A percentile compares a stretch with the other conserved stretches of the same genome.
Evolutionary conservation across 768 basidiomycete species (phyloP).

Genomic region (Mycena chlorophos): DNA sequence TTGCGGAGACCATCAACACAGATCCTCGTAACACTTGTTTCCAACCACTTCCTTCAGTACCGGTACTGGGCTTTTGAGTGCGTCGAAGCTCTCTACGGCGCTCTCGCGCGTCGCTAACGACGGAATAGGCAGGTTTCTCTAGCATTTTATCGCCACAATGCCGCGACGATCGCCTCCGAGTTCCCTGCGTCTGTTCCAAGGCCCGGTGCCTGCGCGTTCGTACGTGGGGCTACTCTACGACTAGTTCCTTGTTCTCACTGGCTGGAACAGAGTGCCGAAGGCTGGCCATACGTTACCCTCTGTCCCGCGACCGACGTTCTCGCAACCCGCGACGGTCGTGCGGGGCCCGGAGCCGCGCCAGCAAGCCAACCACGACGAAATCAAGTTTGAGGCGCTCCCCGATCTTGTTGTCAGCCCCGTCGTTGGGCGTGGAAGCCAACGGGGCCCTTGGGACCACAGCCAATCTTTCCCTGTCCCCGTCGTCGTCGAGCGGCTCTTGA

Average conservation of each 20-base stretch:
- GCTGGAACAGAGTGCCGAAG: constrained; percentile 47
- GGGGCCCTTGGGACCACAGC: constrained; percentile 65
- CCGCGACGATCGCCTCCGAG: constrained; percentile 69
- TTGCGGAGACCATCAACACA: not conserved
- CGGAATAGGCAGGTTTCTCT: not conserved
- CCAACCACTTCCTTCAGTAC: constrained; percentile 10
- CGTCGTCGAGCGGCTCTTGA: constrained; percentile 49
- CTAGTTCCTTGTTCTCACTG: not conserved
- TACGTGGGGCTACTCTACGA: constrained; percentile 21
- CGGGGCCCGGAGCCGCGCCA: constrained; percentile 24
- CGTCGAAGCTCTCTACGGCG: not conserved
- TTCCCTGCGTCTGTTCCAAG: constrained; percentile 59
- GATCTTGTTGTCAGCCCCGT: constrained; percentile 17
- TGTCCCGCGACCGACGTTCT: constrained; percentile 57
- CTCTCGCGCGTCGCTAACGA: not conserved
- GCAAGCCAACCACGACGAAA: constrained; percentile 22
- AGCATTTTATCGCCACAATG: constrained; percentile 39
- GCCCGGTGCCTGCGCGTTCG: constrained; percentile 62
- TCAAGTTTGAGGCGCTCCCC: constrained; percentile 22
- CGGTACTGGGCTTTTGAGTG: constrained; percentile 23
- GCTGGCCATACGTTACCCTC: constrained; percentile 58
- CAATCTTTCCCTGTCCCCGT: constrained; percentile 42
- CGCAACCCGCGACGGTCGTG: constrained; percentile 31
- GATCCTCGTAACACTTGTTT: not conserved
- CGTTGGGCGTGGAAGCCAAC: constrained; percentile 21